Percentiles rank a stretch among this genome's conserved stretches.
phyloP scores from a whole-genome alignment of 371 early-diverging fungal species.

The Haplosporangium sp. region DNA sequence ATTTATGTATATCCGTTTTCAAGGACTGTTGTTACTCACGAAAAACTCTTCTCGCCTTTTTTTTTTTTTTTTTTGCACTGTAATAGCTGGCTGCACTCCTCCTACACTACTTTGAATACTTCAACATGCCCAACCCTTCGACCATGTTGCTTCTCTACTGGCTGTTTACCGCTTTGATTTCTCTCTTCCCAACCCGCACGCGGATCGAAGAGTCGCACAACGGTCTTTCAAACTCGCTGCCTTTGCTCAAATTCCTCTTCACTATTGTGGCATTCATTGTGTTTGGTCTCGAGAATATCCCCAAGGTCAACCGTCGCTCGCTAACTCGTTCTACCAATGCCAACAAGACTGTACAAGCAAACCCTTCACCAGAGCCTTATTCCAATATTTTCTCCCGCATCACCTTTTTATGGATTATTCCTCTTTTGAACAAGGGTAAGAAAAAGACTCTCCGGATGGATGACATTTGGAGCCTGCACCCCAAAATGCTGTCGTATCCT shows the following conservation, averaged over 20 bases:
- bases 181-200: slow-evolving; percentile 67
- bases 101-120: slow-evolving; percentile 77
- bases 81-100: slow-evolving; percentile 62
- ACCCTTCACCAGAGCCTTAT: slow-evolving; percentile 74
- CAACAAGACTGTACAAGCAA: slow-evolving; percentile 52
- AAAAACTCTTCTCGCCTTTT: too few species aligned
- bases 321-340: slow-evolving; percentile 56
- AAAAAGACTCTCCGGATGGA: slow-evolving; percentile 76
- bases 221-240: slow-evolving; percentile 44
- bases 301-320: slow-evolving; percentile 64
- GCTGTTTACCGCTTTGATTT: slow-evolving; percentile 65
- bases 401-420: slow-evolving; percentile 92
- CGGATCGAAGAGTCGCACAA: slow-evolving; percentile 49
- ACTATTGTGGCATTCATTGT: slow-evolving; percentile 62
- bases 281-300: slow-evolving; percentile 75
- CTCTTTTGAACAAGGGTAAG: slow-evolving; percentile 83
- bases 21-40: too few species aligned
- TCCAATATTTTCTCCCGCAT: slow-evolving; percentile 87
- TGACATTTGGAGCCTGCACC: slow-evolving; percentile 80
- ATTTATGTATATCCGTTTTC: too few species aligned
- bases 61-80: too few species aligned
- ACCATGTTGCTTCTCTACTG: slow-evolving; percentile 78
- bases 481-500: slow-evolving; percentile 57
- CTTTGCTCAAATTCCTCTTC: slow-evolving; percentile 57
- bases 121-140: slow-evolving; percentile 73